Base-by-base conservation (phyloP, 1,284 basidiomycete genomes). In the Ceraceosorus bombacis region DNA sequence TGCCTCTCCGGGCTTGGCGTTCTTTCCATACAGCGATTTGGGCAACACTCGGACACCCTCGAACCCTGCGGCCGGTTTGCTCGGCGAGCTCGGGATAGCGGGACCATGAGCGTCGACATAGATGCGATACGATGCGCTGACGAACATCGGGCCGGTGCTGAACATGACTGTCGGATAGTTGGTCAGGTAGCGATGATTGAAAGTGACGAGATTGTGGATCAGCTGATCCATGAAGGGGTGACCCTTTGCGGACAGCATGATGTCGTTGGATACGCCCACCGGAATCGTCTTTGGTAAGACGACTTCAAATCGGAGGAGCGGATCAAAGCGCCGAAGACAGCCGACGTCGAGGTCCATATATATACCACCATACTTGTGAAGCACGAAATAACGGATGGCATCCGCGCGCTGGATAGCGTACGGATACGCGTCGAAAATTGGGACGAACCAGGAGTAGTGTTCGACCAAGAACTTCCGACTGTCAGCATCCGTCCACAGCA, bases 151-250 rank as follows among this genome's bases (percentile, higher is more conserved):
- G 1, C 94, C 94, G 0, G 95, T 98, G 54, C 90, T 91, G 81
- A 98, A 98, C 94, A 98, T 98, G 80, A 98, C 94, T 41, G 94
- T 98, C 40, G 95, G 94, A 73, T 98, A 98, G 80, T 96, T 93
- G 74, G 91, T 85, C 57, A 95, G 78, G 85, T 90, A 97, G 58
- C 85, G 84, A 79, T 94, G 90, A 80, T 97, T 88, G 78, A 94
- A 98, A n/a, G 86, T 86, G 72, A 86, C 83, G 64, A 97, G 85
- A 51, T 74, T 90, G 80, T 94, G 87, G 69, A 97, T 94, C 54
- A 91, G 88, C 78, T 92, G 89, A 43, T 87, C 86, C 82, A 97
- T 85, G 81, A 98, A 92, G 1, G 90, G 88, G 69, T 94, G 91
- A 0, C 82, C 82, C 74, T 87, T 87, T 74, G 88, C 85, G 27